Conservation (phyloP, 2,329 filamentous ascomycete genomes). For the Neonectria sp. region DNA sequence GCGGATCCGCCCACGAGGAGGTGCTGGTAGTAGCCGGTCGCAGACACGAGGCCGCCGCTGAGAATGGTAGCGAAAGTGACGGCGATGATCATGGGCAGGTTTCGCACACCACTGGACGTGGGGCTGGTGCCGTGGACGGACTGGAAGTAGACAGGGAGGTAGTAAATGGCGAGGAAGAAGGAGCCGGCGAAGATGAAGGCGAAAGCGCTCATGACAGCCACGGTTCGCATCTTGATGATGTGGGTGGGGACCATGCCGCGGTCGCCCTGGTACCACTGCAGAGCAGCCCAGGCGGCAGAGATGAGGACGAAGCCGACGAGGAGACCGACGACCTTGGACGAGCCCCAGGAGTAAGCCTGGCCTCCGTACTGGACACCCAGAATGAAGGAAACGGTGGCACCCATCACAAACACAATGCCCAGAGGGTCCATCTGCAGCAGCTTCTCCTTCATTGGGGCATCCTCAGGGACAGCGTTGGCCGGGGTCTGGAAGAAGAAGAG, state of each 20-base stretch:
- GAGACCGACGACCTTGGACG: conserved; percentile 58
- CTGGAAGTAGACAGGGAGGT: conserved; percentile 64
- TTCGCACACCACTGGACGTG: conserved; percentile 59
- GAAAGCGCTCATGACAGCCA: conserved; percentile 55
- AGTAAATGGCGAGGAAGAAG: conserved; percentile 63
- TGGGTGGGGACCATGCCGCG: conserved; percentile 60
- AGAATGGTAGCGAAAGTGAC: conserved; percentile 59
- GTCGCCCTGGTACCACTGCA: conserved; percentile 61
- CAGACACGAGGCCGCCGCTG: conserved; percentile 57
- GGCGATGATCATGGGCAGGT: conserved; percentile 62
- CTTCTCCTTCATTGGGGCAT: conserved; percentile 59
- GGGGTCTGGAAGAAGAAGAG: conserved; percentile 61
- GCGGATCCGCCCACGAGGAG: conserved; percentile 62
- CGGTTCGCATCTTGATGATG: conserved; percentile 56
- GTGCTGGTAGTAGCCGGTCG: conserved; percentile 59
- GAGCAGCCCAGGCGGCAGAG: conserved; percentile 51
- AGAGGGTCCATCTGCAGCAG: conserved; percentile 64
- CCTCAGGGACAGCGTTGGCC: conserved; percentile 53
- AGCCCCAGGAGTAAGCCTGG: conserved; percentile 59
- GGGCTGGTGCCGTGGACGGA: conserved; percentile 58
- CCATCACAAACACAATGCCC: conserved; percentile 62
- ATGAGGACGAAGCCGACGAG: conserved; percentile 58
- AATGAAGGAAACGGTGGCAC: conserved; percentile 59
- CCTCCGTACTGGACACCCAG: conserved; percentile 66
- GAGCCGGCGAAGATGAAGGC: conserved; percentile 60